A percentile compares a stretch with the other conserved stretches of the same genome.
These are phyloP conservation scores for Fusarium verticillioides DNA, from an alignment of 2,329 filamentous ascomycete species.

Conservation along the genomic window DNA sequence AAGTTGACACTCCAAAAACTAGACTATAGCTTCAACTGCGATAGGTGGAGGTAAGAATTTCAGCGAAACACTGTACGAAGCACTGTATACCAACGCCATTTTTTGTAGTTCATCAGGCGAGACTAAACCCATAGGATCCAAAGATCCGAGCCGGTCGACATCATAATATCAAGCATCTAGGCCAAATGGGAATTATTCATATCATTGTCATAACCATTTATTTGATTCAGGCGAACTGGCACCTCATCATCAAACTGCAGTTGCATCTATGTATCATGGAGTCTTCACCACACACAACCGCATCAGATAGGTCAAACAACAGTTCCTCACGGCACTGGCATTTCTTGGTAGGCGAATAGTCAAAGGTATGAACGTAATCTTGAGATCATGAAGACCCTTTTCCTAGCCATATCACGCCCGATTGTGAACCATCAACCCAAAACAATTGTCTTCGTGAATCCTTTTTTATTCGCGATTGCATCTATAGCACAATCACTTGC, in stretches of 20 bases:
- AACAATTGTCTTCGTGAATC: conserved; percentile 54
- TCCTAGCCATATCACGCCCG: conserved; percentile 46
- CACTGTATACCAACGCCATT: conserved; percentile 27
- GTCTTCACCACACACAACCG: conserved; percentile 7
- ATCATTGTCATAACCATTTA: conserved; percentile 11
- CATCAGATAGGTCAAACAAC: conserved; percentile 3
- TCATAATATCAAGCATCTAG: not conserved
- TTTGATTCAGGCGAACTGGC: not conserved
- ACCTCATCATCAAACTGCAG: not conserved
- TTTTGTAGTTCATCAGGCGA: not conserved
- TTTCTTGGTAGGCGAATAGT: conserved; percentile 41
- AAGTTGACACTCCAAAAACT: conserved; percentile 27
- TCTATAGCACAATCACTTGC: conserved; percentile 59
- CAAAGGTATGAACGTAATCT: conserved; percentile 47
- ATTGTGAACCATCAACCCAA: conserved; percentile 45
- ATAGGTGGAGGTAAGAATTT: conserved; percentile 34
- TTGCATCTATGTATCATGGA: not conserved
- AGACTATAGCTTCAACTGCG: conserved; percentile 34
- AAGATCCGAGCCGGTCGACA: not conserved
- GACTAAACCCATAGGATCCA: not conserved
- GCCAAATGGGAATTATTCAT: not conserved
- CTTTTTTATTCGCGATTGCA: conserved; percentile 58
- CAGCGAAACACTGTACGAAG: conserved; percentile 26
- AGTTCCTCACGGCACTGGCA: conserved; percentile 37
- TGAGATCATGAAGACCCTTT: conserved; percentile 46